Conservation (phyloP, 2,329 filamentous ascomycete genomes). For the Penicillium oxalicum region DNA sequence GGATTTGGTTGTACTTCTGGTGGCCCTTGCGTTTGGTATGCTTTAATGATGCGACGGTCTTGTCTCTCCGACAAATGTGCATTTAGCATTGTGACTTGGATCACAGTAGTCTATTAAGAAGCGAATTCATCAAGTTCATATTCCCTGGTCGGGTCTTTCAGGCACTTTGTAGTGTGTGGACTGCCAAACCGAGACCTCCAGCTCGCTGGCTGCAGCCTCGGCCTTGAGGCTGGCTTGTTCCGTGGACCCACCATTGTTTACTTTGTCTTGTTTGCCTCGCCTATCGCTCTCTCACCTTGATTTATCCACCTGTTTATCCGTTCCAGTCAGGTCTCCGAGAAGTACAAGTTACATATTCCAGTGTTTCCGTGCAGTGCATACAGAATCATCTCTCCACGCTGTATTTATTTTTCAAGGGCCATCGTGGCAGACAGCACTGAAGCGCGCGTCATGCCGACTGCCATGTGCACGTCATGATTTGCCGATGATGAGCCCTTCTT, state of each 20-base stretch:
- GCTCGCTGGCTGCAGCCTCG: neutral
- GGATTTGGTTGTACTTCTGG: conserved; percentile 29
- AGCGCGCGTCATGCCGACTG: conserved; percentile 4
- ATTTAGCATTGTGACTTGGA: conserved; percentile 13
- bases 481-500: conserved; percentile 4
- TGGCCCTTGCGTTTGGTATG: conserved; percentile 24
- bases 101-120: conserved; percentile 5
- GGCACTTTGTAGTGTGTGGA: too few species aligned
- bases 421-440: conserved; percentile 4
- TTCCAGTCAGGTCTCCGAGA: too few species aligned
- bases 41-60: conserved; percentile 18
- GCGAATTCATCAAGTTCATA: neutral
- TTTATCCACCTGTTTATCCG: conserved; percentile 1
- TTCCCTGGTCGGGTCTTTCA: too few species aligned
- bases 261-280: conserved; percentile 14
- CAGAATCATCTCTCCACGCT: neutral
- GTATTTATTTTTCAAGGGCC: neutral
- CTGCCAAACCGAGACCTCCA: too few species aligned
- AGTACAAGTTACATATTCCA: neutral
- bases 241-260: conserved; percentile 25
- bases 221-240: conserved; percentile 16
- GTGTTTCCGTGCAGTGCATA: conserved; percentile 6
- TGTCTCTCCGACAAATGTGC: conserved; percentile 13
- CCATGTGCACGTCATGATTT: conserved; percentile 14
- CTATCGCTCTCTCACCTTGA: too few species aligned